Evolutionary conservation across 208 protist genomes (phyloP).

Genomic region (Leishmania major): DNA sequence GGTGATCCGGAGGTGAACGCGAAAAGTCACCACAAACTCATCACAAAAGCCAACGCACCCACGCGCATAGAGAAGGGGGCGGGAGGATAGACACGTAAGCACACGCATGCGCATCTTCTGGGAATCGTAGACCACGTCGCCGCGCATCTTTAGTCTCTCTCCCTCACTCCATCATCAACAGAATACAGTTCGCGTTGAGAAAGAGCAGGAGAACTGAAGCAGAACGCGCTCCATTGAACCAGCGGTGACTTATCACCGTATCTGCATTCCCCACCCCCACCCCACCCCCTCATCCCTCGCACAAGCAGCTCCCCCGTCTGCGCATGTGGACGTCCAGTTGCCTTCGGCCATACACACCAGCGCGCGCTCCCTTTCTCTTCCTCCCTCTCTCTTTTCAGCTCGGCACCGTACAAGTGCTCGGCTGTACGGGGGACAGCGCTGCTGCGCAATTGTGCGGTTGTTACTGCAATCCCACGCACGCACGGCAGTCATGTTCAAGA

Average conservation of each 20-base stretch:
- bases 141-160: neutral
- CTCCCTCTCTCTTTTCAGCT: neutral
- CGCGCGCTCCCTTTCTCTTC: neutral
- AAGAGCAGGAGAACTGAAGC: neutral
- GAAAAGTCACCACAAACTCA: no score
- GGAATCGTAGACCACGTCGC: neutral
- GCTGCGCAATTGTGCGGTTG: neutral
- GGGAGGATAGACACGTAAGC: neutral
- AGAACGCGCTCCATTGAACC: neutral
- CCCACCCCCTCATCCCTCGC: neutral
- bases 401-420: neutral
- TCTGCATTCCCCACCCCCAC: neutral
- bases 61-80: neutral
- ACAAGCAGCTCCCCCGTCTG: neutral
- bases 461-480: neutral
- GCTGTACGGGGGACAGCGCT: neutral
- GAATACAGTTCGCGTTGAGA: neutral
- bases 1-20: no score
- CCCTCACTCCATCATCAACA: neutral
- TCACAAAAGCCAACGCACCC: no score
- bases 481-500: slow-evolving; percentile 47
- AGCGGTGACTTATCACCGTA: neutral
- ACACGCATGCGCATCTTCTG: neutral
- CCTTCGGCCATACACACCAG: neutral
- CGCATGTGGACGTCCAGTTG: neutral